Evolutionary conservation across 2,329 filamentous ascomycete genomes (phyloP), one percentile per base, ranked within the genome.

Genomic region (Aspergillus nomiae): DNA sequence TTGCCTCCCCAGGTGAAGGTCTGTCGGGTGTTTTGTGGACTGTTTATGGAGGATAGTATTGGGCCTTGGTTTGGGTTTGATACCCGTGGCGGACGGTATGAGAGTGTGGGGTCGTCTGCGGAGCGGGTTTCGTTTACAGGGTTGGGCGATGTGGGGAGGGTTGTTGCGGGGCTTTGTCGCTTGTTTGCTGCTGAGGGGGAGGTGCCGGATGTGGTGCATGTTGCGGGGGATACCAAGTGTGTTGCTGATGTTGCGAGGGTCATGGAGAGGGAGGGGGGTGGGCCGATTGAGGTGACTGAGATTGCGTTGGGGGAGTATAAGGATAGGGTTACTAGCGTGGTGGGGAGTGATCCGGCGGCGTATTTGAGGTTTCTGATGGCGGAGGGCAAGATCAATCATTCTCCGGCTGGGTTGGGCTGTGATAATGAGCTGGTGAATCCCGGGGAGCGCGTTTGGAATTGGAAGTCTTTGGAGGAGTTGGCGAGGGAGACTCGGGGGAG

Each of bases 281-380:
- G 68, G 3, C 36, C 61, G 6, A 69, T 77, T 24, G 63, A 71
- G 11, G 59, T 75, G 11, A 65, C 59, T 4, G 65, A 66, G 36
- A 46, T 73, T 16, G 69, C 69, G 7, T 62, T 75, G 19, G 51
- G 60, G 11, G 48, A 63, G 45, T 78, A 71, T 63, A 74, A 73
- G 62, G 58, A 60, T 21, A 60, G 70, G 43, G 67, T 68, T 4
- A 60, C 71, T 26, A 55, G 55, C 36, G 59, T 61, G n/a, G 16
- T 61, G 3, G 69, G 68, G 1, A 71, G 63, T 38, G 67, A 73
- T 43, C 72, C 76, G 1, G 70, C 70, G 34, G 53, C 58, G 34
- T 76, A 67, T 60, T 34, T 78, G 60, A 65, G 75, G 30, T 78
- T 78, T 51, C 56, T 78, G 62, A 77, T 78, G 73, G 74, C 70